A percentile compares a stretch with the other conserved stretches of the same genome.
These are phyloP conservation scores for Phytophthora pistaciae DNA, from an alignment of 352 stramenopile species.

Conservation along the genomic window DNA sequence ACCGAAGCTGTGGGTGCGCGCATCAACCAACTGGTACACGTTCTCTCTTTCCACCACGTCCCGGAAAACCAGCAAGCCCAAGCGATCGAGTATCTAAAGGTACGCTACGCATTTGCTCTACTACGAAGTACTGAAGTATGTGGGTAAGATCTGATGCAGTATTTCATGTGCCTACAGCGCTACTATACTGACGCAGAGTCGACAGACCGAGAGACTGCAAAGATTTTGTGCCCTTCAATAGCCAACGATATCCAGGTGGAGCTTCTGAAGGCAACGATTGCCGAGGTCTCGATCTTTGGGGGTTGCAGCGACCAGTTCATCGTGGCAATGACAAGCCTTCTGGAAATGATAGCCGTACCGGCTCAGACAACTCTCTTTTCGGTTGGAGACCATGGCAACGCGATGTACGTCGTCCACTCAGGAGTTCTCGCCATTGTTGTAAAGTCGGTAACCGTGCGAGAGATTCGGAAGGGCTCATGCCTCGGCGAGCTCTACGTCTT, in stretches of 20 bases:
- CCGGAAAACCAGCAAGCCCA: slow-evolving; percentile 1
- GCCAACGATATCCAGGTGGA: slow-evolving; percentile 74
- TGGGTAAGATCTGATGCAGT: too few species aligned
- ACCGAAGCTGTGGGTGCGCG: background rate
- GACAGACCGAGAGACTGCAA: slow-evolving; percentile 69
- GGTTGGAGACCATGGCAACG: slow-evolving; percentile 55
- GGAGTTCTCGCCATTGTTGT: slow-evolving; percentile 53
- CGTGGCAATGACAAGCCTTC: slow-evolving; percentile 59
- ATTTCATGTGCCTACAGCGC: slow-evolving; percentile 29
- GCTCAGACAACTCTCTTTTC: slow-evolving; percentile 62
- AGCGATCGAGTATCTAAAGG: slow-evolving; percentile 7
- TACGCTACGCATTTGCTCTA: background rate
- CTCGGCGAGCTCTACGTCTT: slow-evolving; percentile 62
- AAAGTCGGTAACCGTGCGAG: slow-evolving; percentile 55
- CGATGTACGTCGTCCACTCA: slow-evolving; percentile 76
- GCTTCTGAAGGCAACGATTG: slow-evolving; percentile 43
- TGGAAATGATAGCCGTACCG: slow-evolving; percentile 59
- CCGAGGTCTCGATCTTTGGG: background rate
- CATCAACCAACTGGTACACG: background rate
- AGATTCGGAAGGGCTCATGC: slow-evolving; percentile 66
- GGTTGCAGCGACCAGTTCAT: slow-evolving; percentile 48
- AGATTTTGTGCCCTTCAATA: slow-evolving; percentile 71
- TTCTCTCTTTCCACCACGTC: background rate
- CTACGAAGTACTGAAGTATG: too few species aligned
- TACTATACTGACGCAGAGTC: slow-evolving; percentile 68